Base-by-base conservation (phyloP, 2,329 filamentous ascomycete genomes). In the Penicillium sp. region DNA sequence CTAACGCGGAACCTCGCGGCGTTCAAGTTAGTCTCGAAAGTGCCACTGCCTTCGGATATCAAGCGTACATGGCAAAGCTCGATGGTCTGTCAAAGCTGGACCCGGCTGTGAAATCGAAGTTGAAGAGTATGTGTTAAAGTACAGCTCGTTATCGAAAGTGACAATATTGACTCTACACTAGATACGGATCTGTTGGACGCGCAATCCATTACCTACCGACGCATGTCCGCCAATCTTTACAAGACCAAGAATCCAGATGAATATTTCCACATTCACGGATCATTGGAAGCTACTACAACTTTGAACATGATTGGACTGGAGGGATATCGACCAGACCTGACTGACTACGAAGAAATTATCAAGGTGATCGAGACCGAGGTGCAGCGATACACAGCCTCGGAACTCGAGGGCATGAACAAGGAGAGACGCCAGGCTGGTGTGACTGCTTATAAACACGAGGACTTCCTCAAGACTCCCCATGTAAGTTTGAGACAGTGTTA, bases 231-330 rank as follows among this genome's bases (percentile, higher is more conserved):
- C 13, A 89, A 89, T 57, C 73, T 90, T 1, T 90, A 90, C 71
- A 78, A 81, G 63, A 89, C 87, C 8, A 85, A 83, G 67, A 79
- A 78, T n/a, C 73, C 78, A 1, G 83, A 81, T n/a, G 79, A 86
- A 65, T 90, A 84, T 64, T 91, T 88, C 66, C 88, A 91, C 64
- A 87, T 90, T 26, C 88, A 90, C 67, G 87, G 88, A 41, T 90
- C 87, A 0, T 73, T 91, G 0, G 87, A 90, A 61, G 87, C 88
- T 3, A 85, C 83, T 9, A 86, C 81, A 7, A 88, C 86, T 0
- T 73, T 90, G 27, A 78, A 81, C 41, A 90, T 90, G 86, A 81
- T 90, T 61, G 87, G 86, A 0, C 72, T 90, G 5, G 81, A 85
- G 46, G 76, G 85, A 0, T 79, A 84, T 51, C 76, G 82, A 6